Evolutionary conservation across 2,329 filamentous ascomycete genomes (phyloP).

Genomic region (Trichoderma polysporum): DNA sequence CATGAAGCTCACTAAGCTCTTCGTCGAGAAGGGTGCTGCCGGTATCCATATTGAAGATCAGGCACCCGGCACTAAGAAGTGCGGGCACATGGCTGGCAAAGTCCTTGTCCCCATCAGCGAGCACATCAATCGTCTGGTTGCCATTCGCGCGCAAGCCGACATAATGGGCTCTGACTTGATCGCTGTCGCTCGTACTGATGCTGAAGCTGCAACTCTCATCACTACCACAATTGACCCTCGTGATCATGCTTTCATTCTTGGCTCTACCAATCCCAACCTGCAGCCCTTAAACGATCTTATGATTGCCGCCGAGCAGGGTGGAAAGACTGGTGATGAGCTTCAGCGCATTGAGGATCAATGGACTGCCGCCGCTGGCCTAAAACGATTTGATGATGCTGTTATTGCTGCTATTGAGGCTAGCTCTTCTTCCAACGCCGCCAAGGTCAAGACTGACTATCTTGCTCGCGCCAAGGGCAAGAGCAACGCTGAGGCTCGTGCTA

Average conservation of each 20-base stretch:
- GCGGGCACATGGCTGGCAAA: slow-evolving; percentile 98
- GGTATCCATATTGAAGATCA: slow-evolving; percentile 99
- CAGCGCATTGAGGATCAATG: slow-evolving; percentile 92
- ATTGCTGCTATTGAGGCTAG: slow-evolving; percentile 74
- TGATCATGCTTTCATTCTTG: slow-evolving; percentile 92
- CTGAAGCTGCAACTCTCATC: slow-evolving; percentile 95
- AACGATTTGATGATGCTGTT: slow-evolving; percentile 89
- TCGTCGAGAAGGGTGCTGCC: slow-evolving; percentile 92
- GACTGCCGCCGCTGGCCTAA: slow-evolving; percentile 74
- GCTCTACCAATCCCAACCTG: slow-evolving; percentile 80
- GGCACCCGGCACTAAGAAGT: slow-evolving; percentile 98
- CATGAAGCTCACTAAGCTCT: slow-evolving; percentile 99
- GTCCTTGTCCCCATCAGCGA: slow-evolving; percentile 95
- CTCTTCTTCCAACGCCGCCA: slow-evolving; percentile 62
- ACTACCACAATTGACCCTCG: slow-evolving; percentile 93
- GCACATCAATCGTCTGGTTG: slow-evolving; percentile 96
- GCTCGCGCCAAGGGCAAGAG: slow-evolving; percentile 74
- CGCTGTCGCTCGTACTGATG: slow-evolving; percentile 91
- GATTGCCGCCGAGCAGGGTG: slow-evolving; percentile 76
- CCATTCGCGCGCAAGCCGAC: slow-evolving; percentile 95
- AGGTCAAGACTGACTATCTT: slow-evolving; percentile 70
- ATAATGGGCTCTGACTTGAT: slow-evolving; percentile 95
- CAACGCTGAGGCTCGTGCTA: slow-evolving; percentile 75
- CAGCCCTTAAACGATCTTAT: slow-evolving; percentile 89
- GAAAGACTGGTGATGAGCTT: slow-evolving; percentile 76